Evolutionary conservation across 1,139 yeast genomes (phyloP).

Genomic region (Yamadazyma mexicana): DNA sequence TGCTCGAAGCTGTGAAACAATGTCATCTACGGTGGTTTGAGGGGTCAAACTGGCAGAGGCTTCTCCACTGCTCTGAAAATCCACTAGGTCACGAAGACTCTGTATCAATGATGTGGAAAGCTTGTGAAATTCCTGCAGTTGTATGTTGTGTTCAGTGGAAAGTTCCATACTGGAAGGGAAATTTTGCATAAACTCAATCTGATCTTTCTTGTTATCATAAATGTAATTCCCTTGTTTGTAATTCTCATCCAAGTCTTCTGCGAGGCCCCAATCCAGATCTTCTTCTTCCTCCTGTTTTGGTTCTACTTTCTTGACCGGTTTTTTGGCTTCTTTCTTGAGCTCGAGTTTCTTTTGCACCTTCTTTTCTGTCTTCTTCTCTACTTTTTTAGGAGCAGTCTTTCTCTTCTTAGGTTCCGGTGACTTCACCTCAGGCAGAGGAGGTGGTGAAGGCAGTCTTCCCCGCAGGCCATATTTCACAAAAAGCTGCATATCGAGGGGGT

Average conservation of each 20-base stretch:
- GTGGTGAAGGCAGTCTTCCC: background rate
- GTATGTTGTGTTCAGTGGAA: conserved; percentile 17
- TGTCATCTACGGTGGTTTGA: conserved; percentile 3
- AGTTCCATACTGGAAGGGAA: conserved; percentile 28
- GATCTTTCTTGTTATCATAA: conserved; percentile 34
- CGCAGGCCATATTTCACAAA: conserved; percentile 41
- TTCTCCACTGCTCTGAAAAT: conserved; percentile 5
- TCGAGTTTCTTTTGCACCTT: too few relatives aligned
- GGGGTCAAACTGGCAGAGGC: too few relatives aligned
- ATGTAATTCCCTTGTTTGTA: conserved; percentile 34
- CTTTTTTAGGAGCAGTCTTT: conserved; percentile 8
- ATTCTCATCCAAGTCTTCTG: conserved; percentile 25
- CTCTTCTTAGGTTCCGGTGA: conserved; percentile 26
- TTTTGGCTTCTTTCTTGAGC: background rate
- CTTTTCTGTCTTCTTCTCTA: conserved; percentile 9
- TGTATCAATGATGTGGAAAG: conserved; percentile 16
- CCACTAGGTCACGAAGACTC: too few relatives aligned
- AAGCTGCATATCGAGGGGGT: conserved; percentile 45
- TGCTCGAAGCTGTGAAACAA: conserved; percentile 17
- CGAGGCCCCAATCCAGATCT: conserved; percentile 49
- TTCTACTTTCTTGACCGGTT: conserved; percentile 9
- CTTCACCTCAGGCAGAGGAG: background rate
- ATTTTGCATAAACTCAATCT: conserved; percentile 22
- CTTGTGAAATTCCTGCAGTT: conserved; percentile 20
- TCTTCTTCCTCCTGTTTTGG: conserved; percentile 9